Evolutionary conservation across 2,329 filamentous ascomycete genomes (phyloP), one percentile per base, ranked within the genome.

Genomic region (Ascochyta clinopodiicola): DNA sequence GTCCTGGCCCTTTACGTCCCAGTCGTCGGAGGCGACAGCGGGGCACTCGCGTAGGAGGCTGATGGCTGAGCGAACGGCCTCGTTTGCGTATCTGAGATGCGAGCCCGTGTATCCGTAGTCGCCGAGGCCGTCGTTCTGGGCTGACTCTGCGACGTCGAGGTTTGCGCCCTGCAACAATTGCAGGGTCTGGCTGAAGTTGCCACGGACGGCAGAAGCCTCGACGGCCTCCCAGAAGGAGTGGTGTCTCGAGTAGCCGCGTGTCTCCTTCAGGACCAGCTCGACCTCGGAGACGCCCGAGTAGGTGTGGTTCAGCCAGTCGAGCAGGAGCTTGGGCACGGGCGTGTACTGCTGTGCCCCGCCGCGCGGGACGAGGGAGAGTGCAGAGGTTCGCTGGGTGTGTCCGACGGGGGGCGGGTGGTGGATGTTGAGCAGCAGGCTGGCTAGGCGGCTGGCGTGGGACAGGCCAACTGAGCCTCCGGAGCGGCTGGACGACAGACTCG

Each of bases 151-250:
- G 57, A 90, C 80, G 60, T 87, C 88, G 84, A 95, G 96, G 29
- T 91, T 90, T 10, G 91, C 92, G 48, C 86, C 84, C 53, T 82
- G 84, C 43, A 98, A 80, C 25, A 96, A 76, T 42, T 83, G 79
- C n/a, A 88, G 81, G 1, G 88, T 88, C 37, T 86, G 85, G 13
- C 74, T 66, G 38, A 96, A 84, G 54, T 89, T 88, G 37, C 93
- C 94, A 42, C 92, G 89, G 24, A 96, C 80, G 21, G 93, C 80
- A 13, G 87, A 81, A 51, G 86, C 59, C 19, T 67, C 90, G n/a
- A 96, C 80, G 1, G 87, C 87, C 69, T 93, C 90, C 94, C 94
- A 98, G 76, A 92, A 98, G 32, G 89, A 80, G 24, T 82, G 80
- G 67, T 95, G 90, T 38, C 86, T 86, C 2, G 91, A 89, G 21